Conservation (phyloP, 192 early-diverging fungal genomes). For the Backusella tarrabulga region DNA sequence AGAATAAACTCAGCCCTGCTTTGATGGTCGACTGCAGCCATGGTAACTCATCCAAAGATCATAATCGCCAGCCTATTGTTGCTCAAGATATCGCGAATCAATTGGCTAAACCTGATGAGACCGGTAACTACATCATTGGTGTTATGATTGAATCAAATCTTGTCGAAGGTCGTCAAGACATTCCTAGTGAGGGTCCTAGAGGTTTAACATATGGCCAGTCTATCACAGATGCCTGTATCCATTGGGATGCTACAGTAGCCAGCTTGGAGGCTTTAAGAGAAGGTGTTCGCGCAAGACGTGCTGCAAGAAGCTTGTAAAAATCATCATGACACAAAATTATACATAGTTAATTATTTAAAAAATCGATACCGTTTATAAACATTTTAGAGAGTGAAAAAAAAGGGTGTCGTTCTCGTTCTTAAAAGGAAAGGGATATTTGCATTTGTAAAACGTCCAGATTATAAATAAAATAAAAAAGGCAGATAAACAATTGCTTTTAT, state of each 20-base stretch:
- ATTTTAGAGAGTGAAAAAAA: not conserved
- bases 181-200: conserved; percentile 70
- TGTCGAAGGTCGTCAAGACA: conserved; percentile 76
- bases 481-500: not conserved
- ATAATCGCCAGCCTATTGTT: conserved; percentile 80
- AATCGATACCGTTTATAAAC: not conserved
- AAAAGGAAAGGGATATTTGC: not conserved
- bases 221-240: conserved; percentile 92
- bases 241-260: conserved; percentile 86
- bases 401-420: not conserved
- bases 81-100: conserved; percentile 46
- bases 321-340: not conserved
- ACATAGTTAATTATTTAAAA: not conserved
- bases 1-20: conserved; percentile 51
- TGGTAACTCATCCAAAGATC: conserved; percentile 92
- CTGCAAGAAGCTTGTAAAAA: not conserved
- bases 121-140: conserved; percentile 75
- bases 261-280: conserved; percentile 71
- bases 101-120: conserved; percentile 54
- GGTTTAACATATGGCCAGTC: conserved; percentile 82
- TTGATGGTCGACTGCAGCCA: conserved; percentile 98
- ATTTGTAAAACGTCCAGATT: not conserved
- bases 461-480: not conserved
- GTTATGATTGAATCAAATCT: conserved; percentile 98
- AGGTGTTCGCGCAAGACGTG: conserved; percentile 69